These are phyloP conservation scores for Leucogyrophana mollusca DNA, from an alignment of 768 basidiomycete species.

Conservation along the genomic window DNA sequence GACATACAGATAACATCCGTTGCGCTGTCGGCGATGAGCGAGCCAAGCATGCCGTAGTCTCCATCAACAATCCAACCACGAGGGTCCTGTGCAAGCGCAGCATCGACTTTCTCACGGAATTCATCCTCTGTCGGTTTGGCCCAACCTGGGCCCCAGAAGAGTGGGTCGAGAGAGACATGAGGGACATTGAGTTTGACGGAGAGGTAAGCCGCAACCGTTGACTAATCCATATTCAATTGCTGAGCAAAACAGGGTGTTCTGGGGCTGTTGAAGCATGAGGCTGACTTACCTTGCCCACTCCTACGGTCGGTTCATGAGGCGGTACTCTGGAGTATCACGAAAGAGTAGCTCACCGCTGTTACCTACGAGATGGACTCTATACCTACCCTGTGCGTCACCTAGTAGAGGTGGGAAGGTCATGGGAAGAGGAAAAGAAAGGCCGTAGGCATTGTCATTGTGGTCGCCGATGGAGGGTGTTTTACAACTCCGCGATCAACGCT, in stretches of 20 bases:
- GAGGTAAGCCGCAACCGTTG: conserved; percentile 45
- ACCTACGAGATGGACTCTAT: conserved; percentile 47
- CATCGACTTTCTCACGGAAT: conserved; percentile 15
- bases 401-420: conserved; percentile 25
- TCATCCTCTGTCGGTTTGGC: conserved; percentile 24
- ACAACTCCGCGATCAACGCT: too few relatives aligned
- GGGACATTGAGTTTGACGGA: conserved; percentile 44
- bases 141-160: conserved; percentile 56
- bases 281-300: conserved; percentile 41
- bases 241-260: too few relatives aligned
- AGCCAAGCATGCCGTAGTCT: conserved; percentile 33
- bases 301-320: conserved; percentile 16
- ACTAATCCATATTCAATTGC: too few relatives aligned
- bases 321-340: not conserved
- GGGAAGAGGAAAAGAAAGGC: conserved; percentile 3
- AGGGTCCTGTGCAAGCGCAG: conserved; percentile 26
- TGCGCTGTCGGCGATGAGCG: conserved; percentile 33
- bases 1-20: conserved; percentile 58
- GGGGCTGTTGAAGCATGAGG: not conserved
- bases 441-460: conserved; percentile 6
- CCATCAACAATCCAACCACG: conserved; percentile 59
- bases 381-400: conserved; percentile 45
- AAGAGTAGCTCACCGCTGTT: conserved; percentile 49
- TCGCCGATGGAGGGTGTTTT: too few relatives aligned
- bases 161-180: conserved; percentile 43